These are phyloP conservation scores for Metschnikowia lachancei DNA, from an alignment of 805 yeast genomes.

Conservation along the genomic window DNA sequence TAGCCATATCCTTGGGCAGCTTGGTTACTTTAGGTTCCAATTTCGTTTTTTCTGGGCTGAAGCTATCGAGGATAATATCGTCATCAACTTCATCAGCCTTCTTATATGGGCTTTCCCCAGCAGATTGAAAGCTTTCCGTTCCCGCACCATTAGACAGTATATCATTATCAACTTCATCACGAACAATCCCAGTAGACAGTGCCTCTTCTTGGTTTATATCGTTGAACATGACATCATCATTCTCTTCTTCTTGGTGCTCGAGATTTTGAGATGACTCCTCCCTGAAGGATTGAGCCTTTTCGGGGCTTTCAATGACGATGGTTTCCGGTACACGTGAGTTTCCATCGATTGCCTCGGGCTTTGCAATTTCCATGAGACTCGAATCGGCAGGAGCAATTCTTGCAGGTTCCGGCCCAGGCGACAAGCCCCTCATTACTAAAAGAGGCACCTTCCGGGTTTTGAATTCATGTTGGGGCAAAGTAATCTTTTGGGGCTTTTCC, in stretches of 20 bases:
- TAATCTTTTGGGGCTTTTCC: neutral
- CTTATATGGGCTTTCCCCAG: neutral
- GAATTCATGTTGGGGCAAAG: neutral
- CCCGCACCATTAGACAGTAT: too few relatives aligned
- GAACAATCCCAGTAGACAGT: neutral
- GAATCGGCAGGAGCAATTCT: constrained; percentile 1
- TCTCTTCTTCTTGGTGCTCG: neutral
- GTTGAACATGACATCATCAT: neutral
- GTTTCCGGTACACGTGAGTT: neutral
- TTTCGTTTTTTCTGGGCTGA: neutral
- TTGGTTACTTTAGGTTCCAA: neutral
- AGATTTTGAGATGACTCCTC: too few relatives aligned
- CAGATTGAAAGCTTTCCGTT: too few relatives aligned
- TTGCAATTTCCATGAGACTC: constrained; percentile 5
- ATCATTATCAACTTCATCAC: too few relatives aligned
- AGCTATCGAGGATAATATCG: constrained; percentile 1
- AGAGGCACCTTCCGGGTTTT: neutral
- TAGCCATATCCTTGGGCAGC: too few relatives aligned
- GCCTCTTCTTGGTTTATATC: neutral
- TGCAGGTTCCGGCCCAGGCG: neutral
- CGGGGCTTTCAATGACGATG: constrained; percentile 4
- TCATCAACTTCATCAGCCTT: neutral
- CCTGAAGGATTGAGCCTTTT: neutral
- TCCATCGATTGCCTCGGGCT: neutral
- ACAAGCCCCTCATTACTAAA: neutral